Base-by-base conservation (phyloP, 164 flowering plant genomes). In the Warburgia ugandensis region DNA sequence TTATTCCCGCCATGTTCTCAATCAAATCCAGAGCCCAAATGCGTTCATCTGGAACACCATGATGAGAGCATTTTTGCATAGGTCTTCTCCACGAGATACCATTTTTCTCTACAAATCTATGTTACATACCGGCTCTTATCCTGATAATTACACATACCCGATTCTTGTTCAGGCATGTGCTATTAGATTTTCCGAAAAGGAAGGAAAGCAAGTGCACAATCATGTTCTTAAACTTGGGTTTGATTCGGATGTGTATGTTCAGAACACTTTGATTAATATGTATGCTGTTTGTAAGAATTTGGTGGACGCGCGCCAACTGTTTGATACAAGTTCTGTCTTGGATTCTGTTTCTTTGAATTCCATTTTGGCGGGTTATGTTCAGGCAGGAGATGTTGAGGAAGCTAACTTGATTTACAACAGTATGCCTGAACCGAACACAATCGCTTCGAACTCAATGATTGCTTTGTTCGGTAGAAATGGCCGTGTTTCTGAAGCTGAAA, bases 401-500 rank as follows among this genome's bases (percentile, higher is more conserved):
- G 72, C 77, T 7, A 55, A 38, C 14, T 16, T 39, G 23, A 36
- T 67, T 1, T 70, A 48, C 53, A 43, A 47, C 38, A 33, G 25
- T 32, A 70, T 73, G 75, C 75, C 75, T 4, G 52, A 52, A 6
- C 66, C 30, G 54, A 70, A 68, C 46, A 42, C 36, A 11, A 62
- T 73, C 54, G 68, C 73, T n/a, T 64, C 75, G 5, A 73, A 60
- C 52, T 70, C 78, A 3, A 65, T 73, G 78, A 65, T 73, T 45
- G 73, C 31, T 29, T 56, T 73, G 61, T 48, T 73, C 46, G 78
- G 73, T 14, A 70, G 52, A 52, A 44, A 31, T 21, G 70, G 70
- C 2, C 61, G 48, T 50, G 64, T 68, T 27, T 30, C 1, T 19
- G 68, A 70, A 19, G 78, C 78, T 22, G 25, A 46, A 8, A 26